Conservation (phyloP, 805 yeast genomes). For the Monosporozyma servazzii region DNA sequence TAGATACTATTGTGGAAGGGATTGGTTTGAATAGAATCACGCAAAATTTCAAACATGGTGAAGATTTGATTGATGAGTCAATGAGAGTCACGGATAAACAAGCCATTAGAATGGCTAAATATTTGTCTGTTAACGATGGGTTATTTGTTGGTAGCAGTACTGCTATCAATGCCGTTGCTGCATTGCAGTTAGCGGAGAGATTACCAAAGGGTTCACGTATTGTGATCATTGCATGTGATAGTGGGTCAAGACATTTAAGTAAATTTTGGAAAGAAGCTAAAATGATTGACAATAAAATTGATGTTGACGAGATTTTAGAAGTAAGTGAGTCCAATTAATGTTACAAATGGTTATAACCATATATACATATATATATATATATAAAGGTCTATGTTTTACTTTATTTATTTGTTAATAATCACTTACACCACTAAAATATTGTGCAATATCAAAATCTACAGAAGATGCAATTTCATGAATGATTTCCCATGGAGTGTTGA, state of each 20-base stretch:
- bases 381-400: background rate
- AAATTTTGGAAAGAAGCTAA: slow-evolving; percentile 82
- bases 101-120: slow-evolving; percentile 84
- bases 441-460: slow-evolving; percentile 55
- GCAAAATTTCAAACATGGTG: slow-evolving; percentile 66
- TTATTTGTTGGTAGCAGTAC: slow-evolving; percentile 86
- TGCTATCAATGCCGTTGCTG: slow-evolving; percentile 92
- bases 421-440: slow-evolving; percentile 36
- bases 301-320: slow-evolving; percentile 29
- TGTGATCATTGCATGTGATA: slow-evolving; percentile 84
- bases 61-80: slow-evolving; percentile 63
- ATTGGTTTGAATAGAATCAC: slow-evolving; percentile 87
- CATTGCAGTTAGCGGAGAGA: slow-evolving; percentile 47
- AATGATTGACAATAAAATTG: slow-evolving; percentile 24
- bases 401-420: too few relatives aligned
- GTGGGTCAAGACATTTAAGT: slow-evolving; percentile 82
- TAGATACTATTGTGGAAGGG: slow-evolving; percentile 90
- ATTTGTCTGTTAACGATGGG: slow-evolving; percentile 73
- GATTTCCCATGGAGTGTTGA: slow-evolving; percentile 62
- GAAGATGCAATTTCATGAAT: slow-evolving; percentile 53
- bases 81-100: slow-evolving; percentile 70
- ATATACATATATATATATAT: background rate
- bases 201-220: slow-evolving; percentile 53
- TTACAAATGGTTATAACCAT: background rate
- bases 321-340: background rate